Base-by-base conservation (phyloP, 2,329 filamentous ascomycete genomes). In the Penicillium fuscoglaucum region DNA sequence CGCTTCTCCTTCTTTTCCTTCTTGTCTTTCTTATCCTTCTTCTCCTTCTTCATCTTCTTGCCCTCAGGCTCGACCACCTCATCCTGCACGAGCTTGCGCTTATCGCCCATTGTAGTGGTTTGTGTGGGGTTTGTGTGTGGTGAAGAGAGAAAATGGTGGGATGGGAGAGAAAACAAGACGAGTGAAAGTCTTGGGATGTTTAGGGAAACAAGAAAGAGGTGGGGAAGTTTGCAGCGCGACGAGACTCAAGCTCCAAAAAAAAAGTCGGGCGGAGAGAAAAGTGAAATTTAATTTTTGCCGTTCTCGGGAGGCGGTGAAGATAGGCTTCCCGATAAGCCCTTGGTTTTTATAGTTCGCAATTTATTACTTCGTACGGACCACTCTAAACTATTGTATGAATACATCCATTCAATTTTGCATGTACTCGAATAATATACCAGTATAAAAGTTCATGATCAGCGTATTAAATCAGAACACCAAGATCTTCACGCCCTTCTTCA, bases 401-500 rank as follows among this genome's bases (percentile, higher is more conserved):
- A 49, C 19, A 31, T 26, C 15, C 6, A 35, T 19, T 26, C n/a
- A 24, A 37, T 19, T 44, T 19, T 28, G 5, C 9, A 37, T 47
- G 12, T 50, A 43, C 26, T 41, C 12, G 28, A 37, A 26, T 33
- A 26, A 35, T 24, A 46, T 44, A 58, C 21, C 31, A 47, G 37
- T 35, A 55, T 33, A 41, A 26, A 24, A n/a, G 9, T 39, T 35
- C 21, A 33, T 39, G 21, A 46, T 37, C 13, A 37, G 24, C 24
- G n/a, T 28, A 6, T 17, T 31, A 29, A 10, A 63, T 82, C 67
- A 90, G 67, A 66, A 84, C 76, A 79, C 69, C 58, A 80, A 58
- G 37, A 79, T 74, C 57, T 80, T 75, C 44, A 82, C 72, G 67
- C 80, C 82, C 66, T 85, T 82, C 58, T 83, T 79, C 26, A 70